Conservation (phyloP, 192 early-diverging fungal genomes). For the Coemansia sp. region DNA sequence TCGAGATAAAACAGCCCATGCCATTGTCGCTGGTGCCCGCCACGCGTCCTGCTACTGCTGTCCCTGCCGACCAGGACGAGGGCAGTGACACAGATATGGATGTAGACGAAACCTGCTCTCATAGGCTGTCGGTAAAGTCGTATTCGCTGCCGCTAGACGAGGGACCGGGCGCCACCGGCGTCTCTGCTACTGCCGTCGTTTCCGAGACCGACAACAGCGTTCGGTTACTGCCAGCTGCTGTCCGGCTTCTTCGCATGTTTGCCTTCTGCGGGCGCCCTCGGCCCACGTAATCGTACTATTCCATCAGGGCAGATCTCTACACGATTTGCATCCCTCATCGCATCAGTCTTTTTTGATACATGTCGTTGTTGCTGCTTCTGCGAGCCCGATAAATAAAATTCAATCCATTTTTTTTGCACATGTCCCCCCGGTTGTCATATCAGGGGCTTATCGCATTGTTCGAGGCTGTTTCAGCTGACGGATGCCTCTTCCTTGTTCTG, state of each 20-base stretch:
- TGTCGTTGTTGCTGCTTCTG: no score
- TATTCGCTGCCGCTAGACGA: not conserved
- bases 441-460: no score
- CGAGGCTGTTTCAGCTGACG: no score
- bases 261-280: conserved; percentile 26
- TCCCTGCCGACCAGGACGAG: not conserved
- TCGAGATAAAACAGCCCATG: conserved; percentile 38
- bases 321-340: not conserved
- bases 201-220: conserved; percentile 6
- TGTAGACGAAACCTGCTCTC: no score
- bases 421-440: no score
- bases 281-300: not conserved
- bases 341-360: not conserved
- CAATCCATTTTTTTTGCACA: no score
- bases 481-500: no score
- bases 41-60: conserved; percentile 6
- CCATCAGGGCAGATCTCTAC: not conserved
- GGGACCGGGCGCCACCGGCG: not conserved
- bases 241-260: conserved; percentile 30
- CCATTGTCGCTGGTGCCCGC: conserved; percentile 1
- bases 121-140: not conserved
- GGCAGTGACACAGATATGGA: no score
- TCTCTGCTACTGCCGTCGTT: not conserved
- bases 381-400: no score
- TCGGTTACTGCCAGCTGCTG: conserved; percentile 24